Percentiles rank a stretch among this genome's conserved stretches.
These are phyloP conservation scores for Cordyceps tenuipes DNA, from an alignment of 2,329 filamentous ascomycete genomes.

Conservation along the genomic window DNA sequence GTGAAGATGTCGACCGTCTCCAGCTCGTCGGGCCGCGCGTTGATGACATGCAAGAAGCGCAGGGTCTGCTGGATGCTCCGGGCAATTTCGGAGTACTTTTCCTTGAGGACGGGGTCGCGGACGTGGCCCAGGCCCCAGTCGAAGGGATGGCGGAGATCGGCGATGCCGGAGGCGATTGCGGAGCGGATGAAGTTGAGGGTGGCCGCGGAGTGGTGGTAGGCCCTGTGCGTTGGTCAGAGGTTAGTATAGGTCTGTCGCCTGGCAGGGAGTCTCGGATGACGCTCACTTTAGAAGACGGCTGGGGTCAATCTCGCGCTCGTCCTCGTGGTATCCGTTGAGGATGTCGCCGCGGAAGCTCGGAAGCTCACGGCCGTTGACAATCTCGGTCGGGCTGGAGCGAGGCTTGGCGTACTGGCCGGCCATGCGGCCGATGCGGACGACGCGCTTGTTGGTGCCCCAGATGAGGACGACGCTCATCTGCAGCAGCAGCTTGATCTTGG, in stretches of 20 bases:
- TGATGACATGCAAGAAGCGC: slow-evolving; percentile 89
- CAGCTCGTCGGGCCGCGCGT: slow-evolving; percentile 73
- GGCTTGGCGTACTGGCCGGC: slow-evolving; percentile 98
- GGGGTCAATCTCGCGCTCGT: slow-evolving; percentile 75
- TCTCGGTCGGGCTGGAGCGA: slow-evolving; percentile 78
- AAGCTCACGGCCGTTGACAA: slow-evolving; percentile 69
- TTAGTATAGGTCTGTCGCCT: not conserved
- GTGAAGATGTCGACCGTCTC: slow-evolving; percentile 93
- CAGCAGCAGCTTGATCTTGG: slow-evolving; percentile 90
- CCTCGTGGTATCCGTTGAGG: slow-evolving; percentile 74
- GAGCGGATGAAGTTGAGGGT: slow-evolving; percentile 90
- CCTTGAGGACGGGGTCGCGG: slow-evolving; percentile 70
- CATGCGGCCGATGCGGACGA: slow-evolving; percentile 92
- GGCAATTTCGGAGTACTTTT: slow-evolving; percentile 80
- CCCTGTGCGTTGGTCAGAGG: slow-evolving; percentile 36
- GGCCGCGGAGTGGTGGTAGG: slow-evolving; percentile 91
- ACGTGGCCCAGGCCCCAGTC: slow-evolving; percentile 96
- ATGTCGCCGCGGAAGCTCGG: slow-evolving; percentile 94
- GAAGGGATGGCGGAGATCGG: slow-evolving; percentile 84
- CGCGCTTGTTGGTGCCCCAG: slow-evolving; percentile 72
- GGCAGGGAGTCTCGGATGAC: not conserved
- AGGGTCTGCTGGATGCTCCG: slow-evolving; percentile 81
- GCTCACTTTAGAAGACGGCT: slow-evolving; percentile 63
- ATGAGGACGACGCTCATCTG: slow-evolving; percentile 97
- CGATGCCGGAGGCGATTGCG: slow-evolving; percentile 77